A percentile compares a stretch with the other conserved stretches of the same genome.
Conservation (phyloP, 2,329 filamentous ascomycete genomes). For the Botrytis medusae region DNA sequence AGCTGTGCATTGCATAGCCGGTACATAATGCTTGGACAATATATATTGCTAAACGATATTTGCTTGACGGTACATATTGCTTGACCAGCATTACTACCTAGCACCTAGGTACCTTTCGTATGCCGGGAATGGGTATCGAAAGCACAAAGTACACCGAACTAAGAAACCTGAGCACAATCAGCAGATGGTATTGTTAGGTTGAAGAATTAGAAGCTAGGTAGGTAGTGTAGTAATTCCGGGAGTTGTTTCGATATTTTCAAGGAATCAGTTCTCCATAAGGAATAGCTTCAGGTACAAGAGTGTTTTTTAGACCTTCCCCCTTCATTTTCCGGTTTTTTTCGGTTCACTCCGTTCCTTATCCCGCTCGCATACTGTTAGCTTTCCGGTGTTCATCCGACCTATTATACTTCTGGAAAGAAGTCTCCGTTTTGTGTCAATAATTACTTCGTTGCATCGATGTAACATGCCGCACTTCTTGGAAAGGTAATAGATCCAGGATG, state of each 20-base stretch:
- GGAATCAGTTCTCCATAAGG: conserved; percentile 5
- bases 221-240: conserved; percentile 13
- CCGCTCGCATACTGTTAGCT: conserved; percentile 1
- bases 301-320: background rate
- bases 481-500: background rate
- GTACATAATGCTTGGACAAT: conserved; percentile 11
- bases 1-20: conserved; percentile 17
- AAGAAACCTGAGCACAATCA: background rate
- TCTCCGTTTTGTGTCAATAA: conserved; percentile 2
- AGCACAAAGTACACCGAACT: background rate
- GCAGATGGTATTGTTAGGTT: conserved; percentile 2
- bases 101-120: background rate
- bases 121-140: background rate
- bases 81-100: conserved; percentile 3
- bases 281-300: conserved; percentile 20
- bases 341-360: conserved; percentile 6
- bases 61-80: conserved; percentile 6
- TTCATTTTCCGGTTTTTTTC: conserved; percentile 14
- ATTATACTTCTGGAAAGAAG: conserved; percentile 11
- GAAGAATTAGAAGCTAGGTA: background rate
- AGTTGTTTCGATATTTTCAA: conserved; percentile 1
- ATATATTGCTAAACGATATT: conserved; percentile 1
- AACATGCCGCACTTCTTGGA: background rate
- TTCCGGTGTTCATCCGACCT: conserved; percentile 16
- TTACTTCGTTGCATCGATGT: conserved; percentile 13